Evolutionary conservation across 805 yeast species (phyloP).

Genomic region (Cyberlindnera euphorbiae): DNA sequence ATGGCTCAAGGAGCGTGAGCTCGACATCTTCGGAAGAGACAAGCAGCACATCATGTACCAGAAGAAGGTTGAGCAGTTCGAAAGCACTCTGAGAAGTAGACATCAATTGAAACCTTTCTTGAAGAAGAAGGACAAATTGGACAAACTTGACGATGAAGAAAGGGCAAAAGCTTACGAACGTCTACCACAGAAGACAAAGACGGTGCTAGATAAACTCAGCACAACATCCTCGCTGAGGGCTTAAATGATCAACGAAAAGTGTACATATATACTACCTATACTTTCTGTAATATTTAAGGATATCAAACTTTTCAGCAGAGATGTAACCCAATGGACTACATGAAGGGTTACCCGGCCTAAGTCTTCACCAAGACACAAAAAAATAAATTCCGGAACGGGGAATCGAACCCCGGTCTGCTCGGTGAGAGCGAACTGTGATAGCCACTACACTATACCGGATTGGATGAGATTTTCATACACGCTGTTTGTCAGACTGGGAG

Average conservation of each 20-base stretch:
- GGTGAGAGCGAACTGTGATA: slow-evolving; percentile 31
- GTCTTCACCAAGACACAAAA: slow-evolving; percentile 1
- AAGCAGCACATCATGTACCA: slow-evolving; percentile 9
- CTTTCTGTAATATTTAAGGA: too few species aligned
- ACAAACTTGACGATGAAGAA: slow-evolving; percentile 6
- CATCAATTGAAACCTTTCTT: slow-evolving; percentile 15
- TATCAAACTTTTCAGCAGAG: too few species aligned
- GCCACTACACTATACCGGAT: slow-evolving; percentile 32
- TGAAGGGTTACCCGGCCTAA: slow-evolving; percentile 1
- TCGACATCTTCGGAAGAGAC: slow-evolving; percentile 2
- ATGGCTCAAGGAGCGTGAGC: slow-evolving; percentile 9
- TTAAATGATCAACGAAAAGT: too few species aligned
- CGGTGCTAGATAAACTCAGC: too few species aligned
- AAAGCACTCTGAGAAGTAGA: slow-evolving; percentile 12
- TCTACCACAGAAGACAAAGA: too few species aligned
- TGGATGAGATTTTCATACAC: not conserved
- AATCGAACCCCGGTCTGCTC: slow-evolving; percentile 32
- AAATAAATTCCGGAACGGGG: slow-evolving; percentile 28
- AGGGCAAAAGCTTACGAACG: too few species aligned
- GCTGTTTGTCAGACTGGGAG: not conserved
- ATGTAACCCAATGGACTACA: too few species aligned
- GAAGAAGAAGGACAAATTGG: slow-evolving; percentile 6
- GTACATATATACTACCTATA: too few species aligned
- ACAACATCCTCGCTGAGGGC: too few species aligned
- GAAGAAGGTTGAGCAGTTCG: slow-evolving; percentile 10